Conservation (phyloP, 1,284 basidiomycete species). For the Ustilago esculenta region DNA sequence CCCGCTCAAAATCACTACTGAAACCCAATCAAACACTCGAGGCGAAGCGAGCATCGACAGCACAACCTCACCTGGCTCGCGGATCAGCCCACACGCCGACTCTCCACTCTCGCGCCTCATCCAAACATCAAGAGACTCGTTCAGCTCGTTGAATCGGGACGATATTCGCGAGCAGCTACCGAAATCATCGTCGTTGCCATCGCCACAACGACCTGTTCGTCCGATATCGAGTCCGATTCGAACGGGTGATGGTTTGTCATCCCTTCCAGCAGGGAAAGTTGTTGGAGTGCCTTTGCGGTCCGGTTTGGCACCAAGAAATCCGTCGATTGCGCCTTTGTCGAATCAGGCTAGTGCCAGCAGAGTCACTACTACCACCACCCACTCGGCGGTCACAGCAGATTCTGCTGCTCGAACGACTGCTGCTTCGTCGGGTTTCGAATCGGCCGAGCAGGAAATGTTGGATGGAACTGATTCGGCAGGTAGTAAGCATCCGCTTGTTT, state of each 20-base stretch:
- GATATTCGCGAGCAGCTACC: conserved; percentile 3
- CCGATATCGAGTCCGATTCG: background rate
- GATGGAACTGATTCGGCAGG: background rate
- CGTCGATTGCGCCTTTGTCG: conserved; percentile 11
- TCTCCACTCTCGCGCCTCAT: conserved; percentile 36
- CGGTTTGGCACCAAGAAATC: conserved; percentile 1
- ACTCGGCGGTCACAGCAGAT: background rate
- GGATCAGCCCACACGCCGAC: conserved; percentile 27
- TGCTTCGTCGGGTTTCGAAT: background rate
- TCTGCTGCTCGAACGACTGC: background rate
- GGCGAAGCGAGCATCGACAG: conserved; percentile 1
- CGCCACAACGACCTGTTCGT: too few species aligned
- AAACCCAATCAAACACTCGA: background rate
- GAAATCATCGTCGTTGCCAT: too few species aligned
- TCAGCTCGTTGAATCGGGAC: conserved; percentile 23
- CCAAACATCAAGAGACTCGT: conserved; percentile 33
- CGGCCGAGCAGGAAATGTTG: conserved; percentile 4
- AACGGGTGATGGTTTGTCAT: too few species aligned
- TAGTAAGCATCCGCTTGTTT: conserved; percentile 23
- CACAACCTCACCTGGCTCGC: conserved; percentile 13
- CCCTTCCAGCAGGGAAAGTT: background rate
- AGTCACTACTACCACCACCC: conserved; percentile 8
- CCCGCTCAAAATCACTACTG: conserved; percentile 12
- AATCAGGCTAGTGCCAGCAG: conserved; percentile 13
- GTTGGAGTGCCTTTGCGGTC: background rate